Evolutionary conservation across 2,329 filamentous ascomycete species (phyloP).

Genomic region (Ascochyta koolunga): DNA sequence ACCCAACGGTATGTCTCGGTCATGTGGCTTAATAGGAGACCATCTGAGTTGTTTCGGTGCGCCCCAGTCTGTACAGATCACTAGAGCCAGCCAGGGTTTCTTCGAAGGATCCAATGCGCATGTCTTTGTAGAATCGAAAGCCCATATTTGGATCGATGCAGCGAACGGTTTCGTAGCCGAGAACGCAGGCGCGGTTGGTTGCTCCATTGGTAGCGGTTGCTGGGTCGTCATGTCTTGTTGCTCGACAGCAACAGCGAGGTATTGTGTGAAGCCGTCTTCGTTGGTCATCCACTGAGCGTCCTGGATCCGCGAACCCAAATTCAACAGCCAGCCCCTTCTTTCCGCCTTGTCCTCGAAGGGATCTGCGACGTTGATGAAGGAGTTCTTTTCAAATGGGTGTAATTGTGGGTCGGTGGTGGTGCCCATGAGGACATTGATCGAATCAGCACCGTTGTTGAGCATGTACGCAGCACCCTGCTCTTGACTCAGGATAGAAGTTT

Average conservation of each 20-base stretch:
- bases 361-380: constrained; percentile 54
- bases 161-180: constrained; percentile 55
- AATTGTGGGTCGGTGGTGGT: constrained; percentile 52
- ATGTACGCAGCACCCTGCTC: constrained; percentile 53
- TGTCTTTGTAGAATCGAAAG: constrained; percentile 52
- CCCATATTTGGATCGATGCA: constrained; percentile 65
- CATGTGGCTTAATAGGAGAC: constrained; percentile 56
- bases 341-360: constrained; percentile 34
- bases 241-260: constrained; percentile 58
- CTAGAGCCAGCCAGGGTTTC: constrained; percentile 55
- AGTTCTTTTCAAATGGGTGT: constrained; percentile 51
- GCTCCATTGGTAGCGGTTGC: constrained; percentile 38
- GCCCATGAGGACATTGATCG: constrained; percentile 58
- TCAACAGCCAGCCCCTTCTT: constrained; percentile 60
- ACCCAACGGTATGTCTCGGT: constrained; percentile 28
- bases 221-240: constrained; percentile 22
- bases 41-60: constrained; percentile 61
- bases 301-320: constrained; percentile 61
- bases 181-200: constrained; percentile 55
- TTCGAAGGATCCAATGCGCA: constrained; percentile 52
- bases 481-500: constrained; percentile 40
- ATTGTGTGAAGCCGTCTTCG: constrained; percentile 56
- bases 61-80: constrained; percentile 65
- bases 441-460: constrained; percentile 34
- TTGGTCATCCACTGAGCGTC: constrained; percentile 55